Percentiles rank a stretch among this genome's conserved stretches.
These are phyloP conservation scores for Ogataea kodamae DNA, from an alignment of 805 yeast species.

Conservation along the genomic window DNA sequence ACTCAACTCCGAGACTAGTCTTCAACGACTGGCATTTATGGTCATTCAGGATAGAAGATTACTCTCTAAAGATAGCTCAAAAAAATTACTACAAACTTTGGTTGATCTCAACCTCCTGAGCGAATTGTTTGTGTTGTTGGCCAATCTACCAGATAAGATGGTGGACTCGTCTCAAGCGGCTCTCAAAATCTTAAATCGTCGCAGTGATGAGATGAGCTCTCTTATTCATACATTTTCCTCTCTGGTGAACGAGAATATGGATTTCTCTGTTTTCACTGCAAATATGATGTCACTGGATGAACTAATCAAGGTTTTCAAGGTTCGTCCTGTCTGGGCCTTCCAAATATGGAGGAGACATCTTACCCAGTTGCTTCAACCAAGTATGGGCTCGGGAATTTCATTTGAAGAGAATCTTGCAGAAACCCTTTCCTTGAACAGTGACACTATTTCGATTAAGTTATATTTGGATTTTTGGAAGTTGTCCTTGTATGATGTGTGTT, in stretches of 20 bases:
- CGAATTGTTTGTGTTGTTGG: slow-evolving; percentile 65
- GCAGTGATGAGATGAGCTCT: slow-evolving; percentile 67
- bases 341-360: slow-evolving; percentile 66
- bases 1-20: slow-evolving; percentile 59
- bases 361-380: slow-evolving; percentile 23
- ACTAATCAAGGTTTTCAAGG: slow-evolving; percentile 40
- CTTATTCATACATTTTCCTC: slow-evolving; percentile 65
- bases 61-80: slow-evolving; percentile 44
- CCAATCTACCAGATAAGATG: slow-evolving; percentile 43
- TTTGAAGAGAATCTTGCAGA: slow-evolving; percentile 17
- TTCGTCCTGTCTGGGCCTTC: slow-evolving; percentile 65
- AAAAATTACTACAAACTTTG: slow-evolving; percentile 46
- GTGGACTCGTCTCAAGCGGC: slow-evolving; percentile 38
- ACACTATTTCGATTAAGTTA: slow-evolving; percentile 37
- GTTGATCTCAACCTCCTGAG: slow-evolving; percentile 42
- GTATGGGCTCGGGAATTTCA: slow-evolving; percentile 8
- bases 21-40: slow-evolving; percentile 51
- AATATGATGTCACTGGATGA: slow-evolving; percentile 40
- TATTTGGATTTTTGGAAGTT: slow-evolving; percentile 71
- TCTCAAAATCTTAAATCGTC: slow-evolving; percentile 66
- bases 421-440: slow-evolving; percentile 21
- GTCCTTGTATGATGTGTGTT: slow-evolving; percentile 67
- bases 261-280: slow-evolving; percentile 30
- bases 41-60: slow-evolving; percentile 60
- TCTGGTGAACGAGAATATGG: slow-evolving; percentile 50